These are phyloP conservation scores for Sporothrix curviconia DNA, from an alignment of 2,329 filamentous ascomycete genomes.

Conservation along the genomic window DNA sequence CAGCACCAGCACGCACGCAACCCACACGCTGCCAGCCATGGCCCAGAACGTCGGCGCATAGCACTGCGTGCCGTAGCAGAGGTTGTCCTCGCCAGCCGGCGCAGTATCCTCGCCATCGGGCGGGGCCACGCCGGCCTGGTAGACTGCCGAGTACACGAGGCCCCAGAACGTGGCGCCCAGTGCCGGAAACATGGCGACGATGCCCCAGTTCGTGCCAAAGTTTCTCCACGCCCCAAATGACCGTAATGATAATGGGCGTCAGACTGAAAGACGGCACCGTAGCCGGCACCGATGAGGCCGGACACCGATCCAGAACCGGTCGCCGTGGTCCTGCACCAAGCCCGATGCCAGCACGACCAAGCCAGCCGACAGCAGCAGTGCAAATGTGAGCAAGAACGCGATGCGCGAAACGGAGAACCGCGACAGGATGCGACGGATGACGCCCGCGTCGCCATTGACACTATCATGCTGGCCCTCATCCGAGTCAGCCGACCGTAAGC, in stretches of 20 bases:
- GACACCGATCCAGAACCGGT: constrained; percentile 84
- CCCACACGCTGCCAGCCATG: constrained; percentile 72
- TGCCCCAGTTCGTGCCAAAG: constrained; percentile 96
- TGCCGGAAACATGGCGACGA: constrained; percentile 86
- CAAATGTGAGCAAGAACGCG: constrained; percentile 69
- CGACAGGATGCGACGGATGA: not conserved
- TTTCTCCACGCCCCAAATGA: constrained; percentile 99
- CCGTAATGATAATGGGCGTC: constrained; percentile 86
- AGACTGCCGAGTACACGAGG: constrained; percentile 75
- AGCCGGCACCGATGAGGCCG: constrained; percentile 77
- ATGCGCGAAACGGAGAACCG: constrained; percentile 67
- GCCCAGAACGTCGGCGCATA: constrained; percentile 82
- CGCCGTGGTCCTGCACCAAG: constrained; percentile 62
- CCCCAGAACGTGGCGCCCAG: constrained; percentile 86
- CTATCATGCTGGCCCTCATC: constrained; percentile 25
- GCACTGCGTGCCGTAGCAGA: constrained; percentile 78
- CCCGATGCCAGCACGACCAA: constrained; percentile 74
- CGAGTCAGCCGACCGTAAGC: constrained; percentile 16
- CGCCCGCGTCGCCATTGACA: constrained; percentile 28
- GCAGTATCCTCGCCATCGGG: constrained; percentile 27
- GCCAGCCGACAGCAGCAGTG: constrained; percentile 65
- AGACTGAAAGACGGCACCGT: constrained; percentile 87
- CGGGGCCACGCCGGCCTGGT: constrained; percentile 56
- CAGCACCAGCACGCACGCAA: constrained; percentile 64
- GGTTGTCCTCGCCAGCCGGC: constrained; percentile 38